phyloP scores from a whole-genome alignment of 1,284 basidiomycete species.

The Grifola frondosa region DNA sequence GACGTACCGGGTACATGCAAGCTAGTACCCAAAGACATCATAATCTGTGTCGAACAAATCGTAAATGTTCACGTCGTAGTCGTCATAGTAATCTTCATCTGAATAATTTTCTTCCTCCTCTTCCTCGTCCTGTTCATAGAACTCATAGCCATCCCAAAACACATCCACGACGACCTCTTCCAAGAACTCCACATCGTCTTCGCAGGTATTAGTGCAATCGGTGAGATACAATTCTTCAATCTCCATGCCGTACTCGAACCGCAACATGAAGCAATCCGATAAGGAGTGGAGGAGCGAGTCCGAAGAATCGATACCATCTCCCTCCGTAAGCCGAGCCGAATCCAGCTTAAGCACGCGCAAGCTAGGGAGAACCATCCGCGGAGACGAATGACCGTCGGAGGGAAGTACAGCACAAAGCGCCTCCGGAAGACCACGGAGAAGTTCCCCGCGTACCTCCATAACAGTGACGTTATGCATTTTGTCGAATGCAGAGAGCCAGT shows the following conservation, averaged over 20 bases:
- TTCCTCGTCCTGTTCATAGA: conserved; percentile 4
- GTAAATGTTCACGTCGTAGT: not conserved
- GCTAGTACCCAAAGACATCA: conserved; percentile 14
- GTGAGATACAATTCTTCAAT: conserved; percentile 7
- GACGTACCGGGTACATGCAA: conserved; percentile 12
- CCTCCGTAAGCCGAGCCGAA: conserved; percentile 1
- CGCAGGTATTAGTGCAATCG: conserved; percentile 1
- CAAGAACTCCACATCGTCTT: conserved; percentile 7
- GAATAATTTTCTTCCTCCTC: conserved; percentile 6
- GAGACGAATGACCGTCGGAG: not conserved
- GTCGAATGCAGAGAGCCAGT: conserved; percentile 11
- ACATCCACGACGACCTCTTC: conserved; percentile 11
- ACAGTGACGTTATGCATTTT: conserved; percentile 7
- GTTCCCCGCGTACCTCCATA: conserved; percentile 3
- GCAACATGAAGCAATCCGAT: conserved; percentile 12
- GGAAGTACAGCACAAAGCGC: conserved; percentile 2
- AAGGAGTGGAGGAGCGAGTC: conserved; percentile 8
- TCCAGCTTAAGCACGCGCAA: conserved; percentile 6
- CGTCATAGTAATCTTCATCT: conserved; percentile 2
- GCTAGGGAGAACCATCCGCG: conserved; percentile 6
- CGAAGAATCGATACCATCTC: conserved; percentile 1
- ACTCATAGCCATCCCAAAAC: conserved; percentile 10
- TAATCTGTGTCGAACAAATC: conserved; percentile 10
- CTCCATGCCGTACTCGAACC: conserved; percentile 9
- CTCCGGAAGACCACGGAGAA: conserved; percentile 2